Evolutionary conservation across 148 eudicot species (phyloP).

Genomic region (Tetragonia tetragonoides): DNA sequence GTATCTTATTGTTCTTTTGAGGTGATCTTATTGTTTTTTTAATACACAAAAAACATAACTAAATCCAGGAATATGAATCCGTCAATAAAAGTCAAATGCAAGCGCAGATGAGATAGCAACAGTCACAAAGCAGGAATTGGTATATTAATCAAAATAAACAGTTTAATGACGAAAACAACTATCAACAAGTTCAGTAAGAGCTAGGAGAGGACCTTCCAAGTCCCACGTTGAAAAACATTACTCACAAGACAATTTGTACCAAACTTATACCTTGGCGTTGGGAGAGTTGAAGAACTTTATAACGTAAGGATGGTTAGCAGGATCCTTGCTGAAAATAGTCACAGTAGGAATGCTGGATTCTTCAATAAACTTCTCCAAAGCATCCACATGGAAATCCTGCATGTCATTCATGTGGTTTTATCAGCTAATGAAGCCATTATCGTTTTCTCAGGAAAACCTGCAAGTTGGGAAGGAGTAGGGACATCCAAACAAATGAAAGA

Average conservation of each 20-base stretch:
- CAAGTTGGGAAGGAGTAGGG: not conserved
- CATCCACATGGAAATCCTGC: slow-evolving; percentile 69
- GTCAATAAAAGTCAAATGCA: not conserved
- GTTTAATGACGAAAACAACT: not conserved
- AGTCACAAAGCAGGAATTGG: not conserved
- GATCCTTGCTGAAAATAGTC: slow-evolving; percentile 74
- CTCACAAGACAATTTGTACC: not conserved
- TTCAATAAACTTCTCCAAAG: slow-evolving; percentile 64
- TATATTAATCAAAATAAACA: not conserved
- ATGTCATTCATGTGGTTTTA: not conserved
- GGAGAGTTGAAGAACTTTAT: slow-evolving; percentile 65
- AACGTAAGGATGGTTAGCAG: slow-evolving; percentile 63
- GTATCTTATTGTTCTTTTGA: no score
- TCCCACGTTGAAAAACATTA: not conserved
- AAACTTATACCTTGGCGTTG: slow-evolving; percentile 54
- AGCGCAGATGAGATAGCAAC: not conserved
- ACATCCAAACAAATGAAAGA: not conserved
- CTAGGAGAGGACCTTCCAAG: not conserved
- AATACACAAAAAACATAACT: no score
- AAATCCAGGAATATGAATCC: not conserved
- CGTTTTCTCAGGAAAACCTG: not conserved
- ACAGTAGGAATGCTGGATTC: slow-evolving; percentile 67
- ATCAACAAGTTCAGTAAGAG: not conserved
- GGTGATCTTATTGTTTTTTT: no score
- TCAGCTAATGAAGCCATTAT: slow-evolving; percentile 5